These are phyloP conservation scores for Cymbopogon citratus DNA, from an alignment of 176 grass and related monocot genomes.

Conservation along the genomic window DNA sequence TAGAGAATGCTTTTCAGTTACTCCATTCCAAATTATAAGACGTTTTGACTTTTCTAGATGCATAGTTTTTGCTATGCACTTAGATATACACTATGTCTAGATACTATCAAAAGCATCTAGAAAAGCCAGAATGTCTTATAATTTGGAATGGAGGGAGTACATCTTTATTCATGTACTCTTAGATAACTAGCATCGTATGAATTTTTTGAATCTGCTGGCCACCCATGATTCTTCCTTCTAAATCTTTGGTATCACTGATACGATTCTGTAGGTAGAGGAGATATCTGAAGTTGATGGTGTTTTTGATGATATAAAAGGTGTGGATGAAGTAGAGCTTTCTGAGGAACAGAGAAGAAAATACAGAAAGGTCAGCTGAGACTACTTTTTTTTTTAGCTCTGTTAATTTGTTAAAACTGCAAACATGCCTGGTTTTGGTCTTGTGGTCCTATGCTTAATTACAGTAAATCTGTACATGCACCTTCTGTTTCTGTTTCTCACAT, in stretches of 20 bases:
- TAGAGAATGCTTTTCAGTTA: not conserved
- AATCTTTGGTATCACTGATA: conserved; percentile 4
- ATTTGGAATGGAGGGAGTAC: not conserved
- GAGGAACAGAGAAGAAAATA: conserved; percentile 92
- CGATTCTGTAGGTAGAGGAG: conserved; percentile 73
- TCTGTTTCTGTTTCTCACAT: conserved; percentile 9
- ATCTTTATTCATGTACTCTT: conserved; percentile 2
- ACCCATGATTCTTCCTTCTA: not conserved
- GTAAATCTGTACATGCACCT: not conserved
- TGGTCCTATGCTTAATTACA: conserved; percentile 12
- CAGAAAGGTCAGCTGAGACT: conserved; percentile 59
- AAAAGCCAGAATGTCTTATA: too few species aligned
- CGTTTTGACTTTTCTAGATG: too few species aligned
- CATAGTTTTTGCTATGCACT: too few species aligned
- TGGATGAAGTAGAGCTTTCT: conserved; percentile 82
- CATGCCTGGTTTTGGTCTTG: conserved; percentile 9
- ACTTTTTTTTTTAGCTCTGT: conserved; percentile 5
- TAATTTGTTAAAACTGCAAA: conserved; percentile 14
- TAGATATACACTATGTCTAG: too few species aligned
- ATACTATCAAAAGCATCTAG: too few species aligned
- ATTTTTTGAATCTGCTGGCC: not conserved
- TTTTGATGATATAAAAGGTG: conserved; percentile 51
- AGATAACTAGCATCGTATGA: not conserved
- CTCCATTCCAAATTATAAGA: too few species aligned
- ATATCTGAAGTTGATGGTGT: conserved; percentile 78